Base-by-base conservation (phyloP, 768 basidiomycete species). In the Hygrophorus pudorinus region DNA sequence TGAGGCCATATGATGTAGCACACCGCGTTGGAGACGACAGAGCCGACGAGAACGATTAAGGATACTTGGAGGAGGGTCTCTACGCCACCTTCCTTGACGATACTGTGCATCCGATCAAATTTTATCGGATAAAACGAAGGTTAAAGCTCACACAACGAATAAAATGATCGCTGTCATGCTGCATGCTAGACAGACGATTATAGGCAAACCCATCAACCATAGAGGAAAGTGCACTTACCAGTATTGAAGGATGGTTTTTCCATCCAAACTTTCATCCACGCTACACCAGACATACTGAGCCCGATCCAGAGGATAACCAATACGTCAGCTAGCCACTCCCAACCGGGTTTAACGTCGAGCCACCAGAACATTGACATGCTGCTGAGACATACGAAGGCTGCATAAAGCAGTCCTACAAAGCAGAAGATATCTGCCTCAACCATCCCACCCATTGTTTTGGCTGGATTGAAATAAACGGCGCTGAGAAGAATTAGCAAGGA, bases 261-360 rank as follows among this genome's bases (percentile, higher is more conserved):
- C 73, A 98, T 89, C 80, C 84, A 89, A 2, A 86, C 75, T 60
- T 97, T 98, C 65, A 82, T 77, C 85, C 88, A 98, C 1, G 92
- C 89, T 13, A 97, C 59, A 3, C 73, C 57, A 39, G 81, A 82
- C 72, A 94, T 85, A 16, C 83, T 79, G 2, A 87, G 52, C 3
- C 87, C 92, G 47, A 99, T 73, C 86, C 87, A 96, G 5, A 78
- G 39, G 17, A 96, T 75, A 9, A 81, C 81, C 16, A 88, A 58
- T 33, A 74, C 54, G 51, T 92, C 87, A 0, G 81, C 90, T 17
- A 86, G 59, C 73, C 78, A 76, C 45, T 83, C 78, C 74, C 71
- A 81, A 0, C 82, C 86, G 3, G 77, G 71, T 37, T 71, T 69
- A 11, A 73, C 61, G 48, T 92, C 85, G 31, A 92, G 68, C 65